Conservation (phyloP, 768 basidiomycete genomes). For the Mycena haematopus region DNA sequence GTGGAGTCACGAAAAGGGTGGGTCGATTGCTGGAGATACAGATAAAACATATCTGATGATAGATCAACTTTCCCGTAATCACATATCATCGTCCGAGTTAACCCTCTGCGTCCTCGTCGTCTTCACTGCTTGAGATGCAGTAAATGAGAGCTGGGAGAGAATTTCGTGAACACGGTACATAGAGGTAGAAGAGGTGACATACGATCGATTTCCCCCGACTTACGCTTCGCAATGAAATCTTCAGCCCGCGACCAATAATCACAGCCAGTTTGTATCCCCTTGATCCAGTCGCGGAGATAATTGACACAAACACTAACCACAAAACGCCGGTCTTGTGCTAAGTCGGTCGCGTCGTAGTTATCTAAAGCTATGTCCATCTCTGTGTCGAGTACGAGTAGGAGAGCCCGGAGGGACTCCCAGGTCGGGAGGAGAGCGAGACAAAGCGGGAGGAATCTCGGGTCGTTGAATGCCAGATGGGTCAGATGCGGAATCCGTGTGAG, state of each 20-base stretch:
- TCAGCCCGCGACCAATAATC: slow-evolving; percentile 1
- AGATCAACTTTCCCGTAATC: no score
- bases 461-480: not conserved
- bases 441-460: not conserved
- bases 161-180: no score
- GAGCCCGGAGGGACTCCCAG: not conserved
- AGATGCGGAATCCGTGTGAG: not conserved
- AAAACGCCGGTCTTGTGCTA: not conserved
- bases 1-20: no score
- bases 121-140: no score
- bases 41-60: no score
- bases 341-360: not conserved
- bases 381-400: not conserved
- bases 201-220: not conserved
- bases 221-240: not conserved
- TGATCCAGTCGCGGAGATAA: not conserved
- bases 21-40: no score
- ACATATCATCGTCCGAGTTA: no score
- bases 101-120: no score
- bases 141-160: no score
- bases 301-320: not conserved
- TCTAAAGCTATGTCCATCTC: not conserved
- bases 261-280: not conserved
- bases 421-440: not conserved
- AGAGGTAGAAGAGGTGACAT: not conserved